A percentile compares a stretch with the other conserved stretches of the same genome.
Conservation (phyloP, 192 early-diverging fungal species). For the Kappamyces sp. region DNA sequence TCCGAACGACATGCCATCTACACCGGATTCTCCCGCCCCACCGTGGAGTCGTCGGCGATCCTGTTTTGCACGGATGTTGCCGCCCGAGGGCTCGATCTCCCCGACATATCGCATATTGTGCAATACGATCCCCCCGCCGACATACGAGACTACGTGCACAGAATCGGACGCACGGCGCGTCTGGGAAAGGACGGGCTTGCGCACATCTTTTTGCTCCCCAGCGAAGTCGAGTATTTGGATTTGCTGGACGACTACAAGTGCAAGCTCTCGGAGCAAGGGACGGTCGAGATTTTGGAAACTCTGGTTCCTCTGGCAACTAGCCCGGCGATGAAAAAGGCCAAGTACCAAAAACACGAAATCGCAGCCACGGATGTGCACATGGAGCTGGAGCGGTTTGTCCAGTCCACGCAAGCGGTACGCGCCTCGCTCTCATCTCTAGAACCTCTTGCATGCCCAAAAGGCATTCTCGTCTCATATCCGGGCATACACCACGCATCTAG, state of each 20-base stretch:
- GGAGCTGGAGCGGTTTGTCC: slow-evolving; percentile 68
- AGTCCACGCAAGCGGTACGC: slow-evolving; percentile 54
- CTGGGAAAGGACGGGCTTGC: slow-evolving; percentile 85
- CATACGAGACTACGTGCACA: slow-evolving; percentile 91
- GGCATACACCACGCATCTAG: slow-evolving; percentile 87
- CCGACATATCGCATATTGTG: slow-evolving; percentile 84
- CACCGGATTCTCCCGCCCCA: slow-evolving; percentile 56
- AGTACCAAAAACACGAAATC: slow-evolving; percentile 24
- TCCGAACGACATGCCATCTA: slow-evolving; percentile 70
- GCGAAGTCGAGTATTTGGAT: slow-evolving; percentile 61
- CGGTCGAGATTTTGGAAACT: slow-evolving; percentile 42
- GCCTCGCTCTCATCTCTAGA: slow-evolving; percentile 32
- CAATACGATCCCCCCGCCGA: slow-evolving; percentile 97
- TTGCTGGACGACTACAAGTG: slow-evolving; percentile 78
- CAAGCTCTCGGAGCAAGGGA: slow-evolving; percentile 39
- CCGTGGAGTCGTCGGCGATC: slow-evolving; percentile 49
- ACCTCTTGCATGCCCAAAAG: slow-evolving; percentile 59
- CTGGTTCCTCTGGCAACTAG: slow-evolving; percentile 36
- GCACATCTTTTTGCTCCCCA: slow-evolving; percentile 79
- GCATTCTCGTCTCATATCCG: slow-evolving; percentile 87
- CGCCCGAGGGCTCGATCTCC: slow-evolving; percentile 94
- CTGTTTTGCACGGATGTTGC: slow-evolving; percentile 96
- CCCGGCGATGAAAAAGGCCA: slow-evolving; percentile 26
- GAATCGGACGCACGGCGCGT: slow-evolving; percentile 94
- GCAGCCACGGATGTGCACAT: slow-evolving; percentile 55